Evolutionary conservation across 1,284 basidiomycete species (phyloP).

Genomic region (Naganishia sp.): DNA sequence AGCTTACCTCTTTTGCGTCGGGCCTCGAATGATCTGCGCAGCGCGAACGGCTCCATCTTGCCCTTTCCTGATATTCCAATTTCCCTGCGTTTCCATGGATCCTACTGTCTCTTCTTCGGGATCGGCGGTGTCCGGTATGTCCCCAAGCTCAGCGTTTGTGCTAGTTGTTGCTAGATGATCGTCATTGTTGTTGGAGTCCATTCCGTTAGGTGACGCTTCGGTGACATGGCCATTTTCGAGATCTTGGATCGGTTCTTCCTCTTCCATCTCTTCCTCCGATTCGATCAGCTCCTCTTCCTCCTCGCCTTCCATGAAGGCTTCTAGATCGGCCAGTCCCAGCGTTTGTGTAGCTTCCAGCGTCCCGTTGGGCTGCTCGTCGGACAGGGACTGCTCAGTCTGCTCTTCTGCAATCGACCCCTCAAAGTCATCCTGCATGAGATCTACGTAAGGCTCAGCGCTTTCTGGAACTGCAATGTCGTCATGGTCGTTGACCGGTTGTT

Average conservation of each 20-base stretch:
- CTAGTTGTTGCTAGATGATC: not conserved
- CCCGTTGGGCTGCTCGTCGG: not conserved
- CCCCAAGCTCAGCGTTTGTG: constrained; percentile 1
- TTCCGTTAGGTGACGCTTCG: no score
- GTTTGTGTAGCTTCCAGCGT: not conserved
- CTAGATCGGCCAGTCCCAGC: not conserved
- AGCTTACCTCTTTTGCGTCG: constrained; percentile 6
- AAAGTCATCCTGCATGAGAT: not conserved
- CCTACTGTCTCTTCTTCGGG: constrained; percentile 3
- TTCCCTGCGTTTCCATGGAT: constrained; percentile 12
- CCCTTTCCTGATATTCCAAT: constrained; percentile 22
- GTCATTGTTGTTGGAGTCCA: not conserved
- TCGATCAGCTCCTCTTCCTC: not conserved
- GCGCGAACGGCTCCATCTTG: not conserved
- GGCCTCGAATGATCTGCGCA: constrained; percentile 1
- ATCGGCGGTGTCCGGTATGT: not conserved
- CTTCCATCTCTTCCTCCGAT: constrained; percentile 14
- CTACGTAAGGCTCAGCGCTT: constrained; percentile 10
- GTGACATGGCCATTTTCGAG: not conserved
- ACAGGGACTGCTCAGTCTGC: not conserved
- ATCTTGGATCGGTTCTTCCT: not conserved
- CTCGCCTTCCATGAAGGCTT: not conserved
- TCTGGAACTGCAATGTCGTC: constrained; percentile 6
- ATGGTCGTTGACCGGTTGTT: not conserved
- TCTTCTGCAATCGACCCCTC: not conserved